Percentiles rank a stretch among this genome's conserved stretches.
phyloP scores from a whole-genome alignment of 208 protist genomes.

The Acanthamoeba quina region DNA sequence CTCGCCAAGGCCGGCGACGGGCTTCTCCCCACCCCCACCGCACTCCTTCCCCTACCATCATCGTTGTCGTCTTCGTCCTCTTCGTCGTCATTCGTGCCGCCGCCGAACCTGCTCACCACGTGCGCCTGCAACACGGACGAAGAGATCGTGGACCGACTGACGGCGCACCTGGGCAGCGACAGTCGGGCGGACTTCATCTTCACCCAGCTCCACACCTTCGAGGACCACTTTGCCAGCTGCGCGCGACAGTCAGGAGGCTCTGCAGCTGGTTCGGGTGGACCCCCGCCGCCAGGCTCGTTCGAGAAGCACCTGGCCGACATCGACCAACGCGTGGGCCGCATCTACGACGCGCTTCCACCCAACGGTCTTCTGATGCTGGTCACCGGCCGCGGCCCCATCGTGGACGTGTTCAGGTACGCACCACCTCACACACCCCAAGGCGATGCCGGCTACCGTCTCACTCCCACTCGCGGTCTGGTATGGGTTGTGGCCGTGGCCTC shows the following conservation, averaged over 20 bases:
- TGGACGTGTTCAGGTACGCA: background rate
- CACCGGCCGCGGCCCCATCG: background rate
- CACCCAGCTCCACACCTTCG: constrained; percentile 24
- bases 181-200: background rate
- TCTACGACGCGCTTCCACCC: constrained; percentile 13
- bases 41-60: background rate
- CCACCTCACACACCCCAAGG: background rate
- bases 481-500: background rate
- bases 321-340: background rate
- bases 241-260: background rate
- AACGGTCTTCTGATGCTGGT: background rate
- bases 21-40: background rate
- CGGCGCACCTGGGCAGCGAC: background rate
- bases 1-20: background rate
- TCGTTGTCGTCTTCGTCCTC: background rate
- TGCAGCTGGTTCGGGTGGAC: background rate
- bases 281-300: background rate
- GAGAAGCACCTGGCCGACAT: background rate
- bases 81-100: background rate
- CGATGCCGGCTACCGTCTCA: background rate
- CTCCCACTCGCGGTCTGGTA: background rate
- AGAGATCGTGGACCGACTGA: background rate
- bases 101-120: background rate
- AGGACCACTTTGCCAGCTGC: background rate
- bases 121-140: constrained; percentile 7